These are phyloP conservation scores for Tolypocladium inflatum DNA, from an alignment of 2,329 filamentous ascomycete species.

Conservation along the genomic window DNA sequence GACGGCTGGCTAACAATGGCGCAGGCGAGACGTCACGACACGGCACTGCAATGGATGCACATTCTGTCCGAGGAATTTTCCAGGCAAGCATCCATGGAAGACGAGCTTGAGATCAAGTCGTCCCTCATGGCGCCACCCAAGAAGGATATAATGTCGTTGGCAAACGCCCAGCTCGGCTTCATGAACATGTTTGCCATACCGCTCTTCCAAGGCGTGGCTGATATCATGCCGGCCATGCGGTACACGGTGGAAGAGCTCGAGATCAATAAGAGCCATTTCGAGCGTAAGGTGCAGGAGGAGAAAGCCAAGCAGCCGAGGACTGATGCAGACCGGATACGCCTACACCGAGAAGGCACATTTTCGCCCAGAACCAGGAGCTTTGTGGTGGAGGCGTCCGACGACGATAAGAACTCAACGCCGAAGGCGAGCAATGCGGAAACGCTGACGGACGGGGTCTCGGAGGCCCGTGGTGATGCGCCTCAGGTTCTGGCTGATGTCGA, in stretches of 20 bases:
- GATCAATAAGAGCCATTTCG: constrained; percentile 66
- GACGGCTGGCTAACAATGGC: neutral
- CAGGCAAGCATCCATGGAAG: constrained; percentile 85
- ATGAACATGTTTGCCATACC: constrained; percentile 95
- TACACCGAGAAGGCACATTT: constrained; percentile 29
- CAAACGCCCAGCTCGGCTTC: constrained; percentile 84
- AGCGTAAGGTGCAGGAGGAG: constrained; percentile 55
- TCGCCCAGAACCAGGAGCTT: constrained; percentile 37
- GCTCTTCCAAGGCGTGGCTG: constrained; percentile 78
- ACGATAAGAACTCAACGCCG: constrained; percentile 10
- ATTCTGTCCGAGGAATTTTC: constrained; percentile 95
- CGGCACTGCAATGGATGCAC: constrained; percentile 81
- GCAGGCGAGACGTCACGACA: constrained; percentile 74
- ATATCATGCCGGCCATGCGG: constrained; percentile 74
- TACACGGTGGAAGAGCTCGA: constrained; percentile 80
- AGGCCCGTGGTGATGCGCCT: constrained; percentile 11
- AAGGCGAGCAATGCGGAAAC: constrained; percentile 9
- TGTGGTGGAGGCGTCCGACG: constrained; percentile 17
- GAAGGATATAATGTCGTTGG: constrained; percentile 73
- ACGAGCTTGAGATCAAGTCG: constrained; percentile 76
- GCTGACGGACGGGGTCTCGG: constrained; percentile 10
- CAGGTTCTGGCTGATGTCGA: constrained; percentile 13
- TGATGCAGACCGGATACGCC: constrained; percentile 25
- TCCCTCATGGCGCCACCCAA: constrained; percentile 79
- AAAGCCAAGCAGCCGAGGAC: constrained; percentile 35